A percentile compares a stretch with the other conserved stretches of the same genome.
Evolutionary conservation across 2,329 filamentous ascomycete species (phyloP).

Genomic region (Phoma sp.): DNA sequence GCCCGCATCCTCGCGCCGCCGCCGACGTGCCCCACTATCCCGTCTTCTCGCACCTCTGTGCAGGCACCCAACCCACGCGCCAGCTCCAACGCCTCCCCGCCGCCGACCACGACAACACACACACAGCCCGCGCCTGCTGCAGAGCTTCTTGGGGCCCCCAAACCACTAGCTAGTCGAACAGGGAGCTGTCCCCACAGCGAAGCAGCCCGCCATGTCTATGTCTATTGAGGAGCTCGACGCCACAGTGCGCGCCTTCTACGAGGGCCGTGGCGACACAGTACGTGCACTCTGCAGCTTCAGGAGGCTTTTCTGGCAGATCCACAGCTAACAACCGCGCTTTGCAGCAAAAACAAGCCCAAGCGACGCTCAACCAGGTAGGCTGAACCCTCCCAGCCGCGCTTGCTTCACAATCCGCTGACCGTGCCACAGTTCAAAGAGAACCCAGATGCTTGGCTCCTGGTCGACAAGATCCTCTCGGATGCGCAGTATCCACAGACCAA

Average conservation of each 20-base stretch:
- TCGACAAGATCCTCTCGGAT: slow-evolving; percentile 95
- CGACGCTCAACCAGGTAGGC: slow-evolving; percentile 87
- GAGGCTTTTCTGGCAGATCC: slow-evolving; percentile 36
- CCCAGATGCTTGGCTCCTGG: slow-evolving; percentile 95
- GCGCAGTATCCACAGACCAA: slow-evolving; percentile 95
- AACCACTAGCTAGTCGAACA: slow-evolving; percentile 32
- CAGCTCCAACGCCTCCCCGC: slow-evolving; percentile 23
- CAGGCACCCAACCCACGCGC: slow-evolving; percentile 38
- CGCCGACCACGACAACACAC: slow-evolving; percentile 15
- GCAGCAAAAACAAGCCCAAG: slow-evolving; percentile 96
- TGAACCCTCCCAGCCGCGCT: slow-evolving; percentile 18
- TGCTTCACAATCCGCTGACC: slow-evolving; percentile 23
- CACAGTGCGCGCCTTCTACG: slow-evolving; percentile 96
- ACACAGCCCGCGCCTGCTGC: slow-evolving; percentile 16
- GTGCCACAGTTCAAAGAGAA: slow-evolving; percentile 91
- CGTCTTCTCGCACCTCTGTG: slow-evolving; percentile 35
- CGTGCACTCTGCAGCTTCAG: slow-evolving; percentile 44
- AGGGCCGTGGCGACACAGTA: slow-evolving; percentile 93
- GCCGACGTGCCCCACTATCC: slow-evolving; percentile 42
- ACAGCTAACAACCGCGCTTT: slow-evolving; percentile 47
- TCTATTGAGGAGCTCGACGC: slow-evolving; percentile 94
- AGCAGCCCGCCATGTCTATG: slow-evolving; percentile 63
- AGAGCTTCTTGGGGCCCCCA: slow-evolving; percentile 31
- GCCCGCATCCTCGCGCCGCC: slow-evolving; percentile 35
- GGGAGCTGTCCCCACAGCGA: slow-evolving; percentile 45